phyloP scores from a whole-genome alignment of 2,329 filamentous ascomycete genomes.

The Fusarium sp. region DNA sequence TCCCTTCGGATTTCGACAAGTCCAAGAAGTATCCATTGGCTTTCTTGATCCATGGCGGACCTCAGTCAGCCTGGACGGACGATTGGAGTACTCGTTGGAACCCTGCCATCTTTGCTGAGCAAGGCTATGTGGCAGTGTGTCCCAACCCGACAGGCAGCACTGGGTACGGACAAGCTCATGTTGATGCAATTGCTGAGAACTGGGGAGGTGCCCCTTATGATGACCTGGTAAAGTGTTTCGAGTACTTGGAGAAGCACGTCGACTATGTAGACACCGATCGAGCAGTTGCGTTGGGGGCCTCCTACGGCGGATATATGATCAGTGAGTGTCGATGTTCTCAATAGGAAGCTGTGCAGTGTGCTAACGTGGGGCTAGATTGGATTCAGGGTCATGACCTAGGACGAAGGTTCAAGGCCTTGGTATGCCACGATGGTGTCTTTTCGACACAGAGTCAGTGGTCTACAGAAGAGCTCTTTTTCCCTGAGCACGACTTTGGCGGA shows the following conservation, averaged over 20 bases:
- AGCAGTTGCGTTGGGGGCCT: constrained; percentile 79
- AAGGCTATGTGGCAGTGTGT: constrained; percentile 84
- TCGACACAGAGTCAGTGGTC: constrained; percentile 73
- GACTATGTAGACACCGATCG: constrained; percentile 74
- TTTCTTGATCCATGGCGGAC: constrained; percentile 85
- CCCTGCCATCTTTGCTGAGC: constrained; percentile 84
- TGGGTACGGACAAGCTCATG: constrained; percentile 81
- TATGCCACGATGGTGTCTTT: constrained; percentile 90
- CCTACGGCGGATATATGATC: constrained; percentile 81
- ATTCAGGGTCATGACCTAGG: constrained; percentile 88
- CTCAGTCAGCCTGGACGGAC: constrained; percentile 80
- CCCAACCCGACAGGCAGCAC: constrained; percentile 88
- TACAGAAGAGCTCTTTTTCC: constrained; percentile 77
- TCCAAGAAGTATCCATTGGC: constrained; percentile 81
- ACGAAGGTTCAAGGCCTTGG: constrained; percentile 85
- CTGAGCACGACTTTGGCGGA: constrained; percentile 73
- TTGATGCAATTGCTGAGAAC: constrained; percentile 79
- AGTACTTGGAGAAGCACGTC: constrained; percentile 75
- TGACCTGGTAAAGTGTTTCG: constrained; percentile 82
- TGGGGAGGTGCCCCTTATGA: constrained; percentile 90
- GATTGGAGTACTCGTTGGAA: constrained; percentile 88
- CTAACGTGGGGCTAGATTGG: constrained; percentile 70
- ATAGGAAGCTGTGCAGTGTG: background rate
- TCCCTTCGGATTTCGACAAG: constrained; percentile 73
- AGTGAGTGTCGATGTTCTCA: constrained; percentile 56